Base-by-base conservation (phyloP, 495 filamentous ascomycete genomes). In the Cairneyella variabilis region DNA sequence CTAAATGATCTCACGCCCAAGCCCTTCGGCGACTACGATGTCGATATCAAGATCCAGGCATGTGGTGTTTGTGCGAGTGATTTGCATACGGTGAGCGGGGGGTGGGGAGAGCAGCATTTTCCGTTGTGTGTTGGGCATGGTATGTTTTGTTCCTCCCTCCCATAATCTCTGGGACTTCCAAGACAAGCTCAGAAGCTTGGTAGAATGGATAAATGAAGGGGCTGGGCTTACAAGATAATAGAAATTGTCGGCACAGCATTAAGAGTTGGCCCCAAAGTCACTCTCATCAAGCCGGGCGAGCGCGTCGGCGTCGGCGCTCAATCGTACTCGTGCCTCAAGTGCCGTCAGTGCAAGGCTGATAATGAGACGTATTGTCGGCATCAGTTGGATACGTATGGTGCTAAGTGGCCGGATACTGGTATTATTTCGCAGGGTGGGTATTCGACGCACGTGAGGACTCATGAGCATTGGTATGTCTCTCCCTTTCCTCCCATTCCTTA, bases 41-140 rank as follows among this genome's bases (percentile, higher is more conserved):
- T 83, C 40, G 76, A 80, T 60, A 66, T 82, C 65, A 75, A 77
- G 68, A 73, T 78, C 40, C 63, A 72, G 45, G 57, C 69, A 57
- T 83, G 80, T 58, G 80, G 81, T 38, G 72, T 83, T 39, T 84
- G 80, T 60, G 72, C 71, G 14, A 79, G 75, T 54, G 78, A 84
- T 59, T 56, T 79, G 21, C 78, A 81, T 63, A 82, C 78, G 51
- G 66, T 82, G 53, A 73, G 53, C 43, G 76, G 77, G 43, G 78
- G 77, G 16, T 82, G 78, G 78, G 77, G 78, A 40, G 65, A 66
- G 40, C 72, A 77, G 53, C 60, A 73, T 21, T 81, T 73, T 59
- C 78, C 78, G 9, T 62, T 79, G 12, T 68, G 73, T 28, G 75
- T 78, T 51, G 78, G 78, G 18, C 78, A 82, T 58, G 73, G 72